Evolutionary conservation across 306 rosid genomes (phyloP).

Genomic region (Prunus mume): DNA sequence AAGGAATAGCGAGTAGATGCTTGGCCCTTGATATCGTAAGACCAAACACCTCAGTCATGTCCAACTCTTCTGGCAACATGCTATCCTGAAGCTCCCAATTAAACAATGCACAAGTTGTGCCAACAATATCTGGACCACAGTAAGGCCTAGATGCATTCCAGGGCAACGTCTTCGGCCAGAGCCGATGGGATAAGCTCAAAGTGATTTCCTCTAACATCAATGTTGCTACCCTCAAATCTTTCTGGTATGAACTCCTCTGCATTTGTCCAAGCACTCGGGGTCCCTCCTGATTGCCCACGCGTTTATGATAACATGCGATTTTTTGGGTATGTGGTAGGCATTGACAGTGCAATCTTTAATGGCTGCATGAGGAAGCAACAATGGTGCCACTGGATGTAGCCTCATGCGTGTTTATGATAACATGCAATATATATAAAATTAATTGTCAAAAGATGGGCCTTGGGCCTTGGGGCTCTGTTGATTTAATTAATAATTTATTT

Average conservation of each 20-base stretch:
- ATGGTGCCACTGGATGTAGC: neutral
- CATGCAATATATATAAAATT: too few species aligned
- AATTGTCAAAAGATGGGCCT: too few species aligned
- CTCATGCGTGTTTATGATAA: too few species aligned
- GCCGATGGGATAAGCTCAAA: neutral
- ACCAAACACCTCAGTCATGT: neutral
- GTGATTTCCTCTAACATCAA: neutral
- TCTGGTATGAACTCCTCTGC: conserved; percentile 1
- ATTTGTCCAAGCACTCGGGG: conserved; percentile 24
- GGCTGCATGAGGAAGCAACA: neutral
- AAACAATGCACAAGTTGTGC: conserved; percentile 34
- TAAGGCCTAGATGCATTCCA: neutral
- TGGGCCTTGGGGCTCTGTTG: too few species aligned
- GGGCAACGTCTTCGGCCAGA: neutral
- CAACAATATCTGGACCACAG: conserved; percentile 1
- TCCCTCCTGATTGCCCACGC: conserved; percentile 31
- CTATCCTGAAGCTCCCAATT: conserved; percentile 29
- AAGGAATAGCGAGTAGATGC: conserved; percentile 21
- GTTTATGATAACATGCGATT: conserved; percentile 4
- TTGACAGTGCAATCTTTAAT: neutral
- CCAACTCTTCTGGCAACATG: conserved; percentile 10
- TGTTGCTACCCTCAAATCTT: neutral
- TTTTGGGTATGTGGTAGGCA: conserved; percentile 6
- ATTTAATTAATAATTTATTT: too few species aligned
- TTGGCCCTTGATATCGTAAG: conserved; percentile 15